Percentiles rank a stretch among this genome's conserved stretches.
Evolutionary conservation across 345 rosid genomes (phyloP).

Genomic region (Aquilaria malaccensis): DNA sequence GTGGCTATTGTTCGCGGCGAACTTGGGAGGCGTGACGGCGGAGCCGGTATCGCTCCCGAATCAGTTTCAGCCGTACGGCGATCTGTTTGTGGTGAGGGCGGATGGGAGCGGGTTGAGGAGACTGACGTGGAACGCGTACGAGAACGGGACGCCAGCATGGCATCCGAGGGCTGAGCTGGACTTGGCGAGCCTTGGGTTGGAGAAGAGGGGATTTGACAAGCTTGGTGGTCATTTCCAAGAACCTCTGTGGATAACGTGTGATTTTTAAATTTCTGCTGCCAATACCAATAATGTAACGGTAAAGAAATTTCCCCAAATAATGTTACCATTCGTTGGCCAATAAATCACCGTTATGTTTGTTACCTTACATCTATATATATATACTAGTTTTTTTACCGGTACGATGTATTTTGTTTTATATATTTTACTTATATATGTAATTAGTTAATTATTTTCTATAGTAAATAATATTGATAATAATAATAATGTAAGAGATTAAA

Average conservation of each 20-base stretch:
- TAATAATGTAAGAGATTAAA: too few relatives aligned
- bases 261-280: conserved; percentile 17
- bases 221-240: conserved; percentile 53
- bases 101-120: conserved; percentile 68
- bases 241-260: conserved; percentile 66
- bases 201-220: conserved; percentile 29
- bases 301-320: too few relatives aligned
- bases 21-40: conserved; percentile 52
- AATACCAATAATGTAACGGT: too few relatives aligned
- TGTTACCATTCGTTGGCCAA: too few relatives aligned
- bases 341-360: too few relatives aligned
- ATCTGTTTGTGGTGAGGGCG: conserved; percentile 41
- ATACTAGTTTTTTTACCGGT: too few relatives aligned
- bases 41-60: conserved; percentile 81
- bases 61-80: conserved; percentile 89
- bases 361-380: too few relatives aligned
- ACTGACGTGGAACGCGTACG: conserved; percentile 84
- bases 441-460: too few relatives aligned
- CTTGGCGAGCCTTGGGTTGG: conserved; percentile 21
- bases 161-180: conserved; percentile 25
- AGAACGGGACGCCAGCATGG: conserved; percentile 88
- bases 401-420: too few relatives aligned
- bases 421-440: too few relatives aligned
- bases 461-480: too few relatives aligned
- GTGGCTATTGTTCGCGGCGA: conserved; percentile 63